These are phyloP conservation scores for Macrophomina phaseolina DNA, from an alignment of 2,329 filamentous ascomycete species.

Conservation along the genomic window DNA sequence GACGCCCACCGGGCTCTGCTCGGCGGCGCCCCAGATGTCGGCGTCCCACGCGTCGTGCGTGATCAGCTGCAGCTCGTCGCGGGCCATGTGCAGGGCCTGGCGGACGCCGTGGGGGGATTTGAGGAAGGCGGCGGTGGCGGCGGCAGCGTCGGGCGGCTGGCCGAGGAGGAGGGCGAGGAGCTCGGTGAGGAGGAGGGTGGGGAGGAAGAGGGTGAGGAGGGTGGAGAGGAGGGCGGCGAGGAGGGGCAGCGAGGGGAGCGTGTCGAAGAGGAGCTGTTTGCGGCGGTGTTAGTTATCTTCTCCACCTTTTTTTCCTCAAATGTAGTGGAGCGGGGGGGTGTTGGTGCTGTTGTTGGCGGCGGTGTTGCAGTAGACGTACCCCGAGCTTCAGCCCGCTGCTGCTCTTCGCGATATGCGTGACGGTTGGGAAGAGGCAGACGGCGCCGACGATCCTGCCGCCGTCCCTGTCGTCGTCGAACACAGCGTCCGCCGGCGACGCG, in stretches of 20 bases:
- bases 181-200: conserved; percentile 45
- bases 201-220: conserved; percentile 51
- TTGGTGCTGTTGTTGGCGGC: too few species aligned
- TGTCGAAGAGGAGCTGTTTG: conserved; percentile 25
- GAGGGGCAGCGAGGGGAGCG: conserved; percentile 31
- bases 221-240: conserved; percentile 46
- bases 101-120: conserved; percentile 55
- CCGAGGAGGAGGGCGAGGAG: conserved; percentile 52
- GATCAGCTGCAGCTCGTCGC: conserved; percentile 64
- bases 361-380: conserved; percentile 37
- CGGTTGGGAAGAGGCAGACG: conserved; percentile 54
- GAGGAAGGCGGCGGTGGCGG: conserved; percentile 58
- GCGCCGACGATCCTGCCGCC: conserved; percentile 12
- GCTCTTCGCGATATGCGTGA: conserved; percentile 54
- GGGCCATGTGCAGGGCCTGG: conserved; percentile 65
- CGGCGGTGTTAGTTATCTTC: background rate
- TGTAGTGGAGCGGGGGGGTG: too few species aligned
- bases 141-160: conserved; percentile 51
- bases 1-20: conserved; percentile 24
- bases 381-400: conserved; percentile 48
- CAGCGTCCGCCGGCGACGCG: background rate
- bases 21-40: conserved; percentile 63
- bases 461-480: background rate
- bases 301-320: too few species aligned
- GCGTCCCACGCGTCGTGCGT: conserved; percentile 62